Evolutionary conservation across 495 filamentous ascomycete species (phyloP).

Genomic region (Neurospora intermedia): DNA sequence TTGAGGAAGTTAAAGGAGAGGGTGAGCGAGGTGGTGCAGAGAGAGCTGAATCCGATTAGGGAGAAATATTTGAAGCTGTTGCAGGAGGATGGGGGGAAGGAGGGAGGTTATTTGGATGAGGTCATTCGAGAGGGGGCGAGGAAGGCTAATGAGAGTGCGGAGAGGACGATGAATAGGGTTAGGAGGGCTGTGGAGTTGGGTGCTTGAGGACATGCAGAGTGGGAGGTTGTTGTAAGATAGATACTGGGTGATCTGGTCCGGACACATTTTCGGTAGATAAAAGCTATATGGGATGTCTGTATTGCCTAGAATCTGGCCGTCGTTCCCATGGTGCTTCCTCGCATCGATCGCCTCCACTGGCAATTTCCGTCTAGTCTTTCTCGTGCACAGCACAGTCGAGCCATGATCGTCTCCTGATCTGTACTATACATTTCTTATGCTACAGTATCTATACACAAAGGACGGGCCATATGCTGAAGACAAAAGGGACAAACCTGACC

Average conservation of each 20-base stretch:
- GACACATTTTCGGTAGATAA: not conserved
- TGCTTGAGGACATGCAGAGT: not conserved
- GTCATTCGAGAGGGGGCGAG: conserved; percentile 49
- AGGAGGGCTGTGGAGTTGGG: conserved; percentile 52
- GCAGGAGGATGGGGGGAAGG: conserved; percentile 24
- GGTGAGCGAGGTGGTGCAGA: conserved; percentile 44
- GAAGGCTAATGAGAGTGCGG: conserved; percentile 53
- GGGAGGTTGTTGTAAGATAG: not conserved
- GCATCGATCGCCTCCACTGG: not conserved
- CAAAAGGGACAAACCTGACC: not conserved
- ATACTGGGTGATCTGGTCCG: not conserved
- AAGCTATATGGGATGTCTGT: not conserved
- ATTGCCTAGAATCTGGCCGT: not conserved
- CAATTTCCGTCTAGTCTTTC: not conserved
- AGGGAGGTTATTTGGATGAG: conserved; percentile 40
- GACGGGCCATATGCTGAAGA: not conserved
- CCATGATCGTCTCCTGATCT: conserved; percentile 2
- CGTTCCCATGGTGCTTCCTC: not conserved
- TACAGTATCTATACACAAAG: conserved; percentile 8
- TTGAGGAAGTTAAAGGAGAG: conserved; percentile 59
- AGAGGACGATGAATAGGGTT: conserved; percentile 54
- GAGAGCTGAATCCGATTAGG: conserved; percentile 47
- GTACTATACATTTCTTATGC: conserved; percentile 1
- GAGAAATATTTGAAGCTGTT: conserved; percentile 49
- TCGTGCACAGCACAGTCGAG: not conserved